Evolutionary conservation across 768 basidiomycete genomes (phyloP).

Genomic region (Mycena latifolia): DNA sequence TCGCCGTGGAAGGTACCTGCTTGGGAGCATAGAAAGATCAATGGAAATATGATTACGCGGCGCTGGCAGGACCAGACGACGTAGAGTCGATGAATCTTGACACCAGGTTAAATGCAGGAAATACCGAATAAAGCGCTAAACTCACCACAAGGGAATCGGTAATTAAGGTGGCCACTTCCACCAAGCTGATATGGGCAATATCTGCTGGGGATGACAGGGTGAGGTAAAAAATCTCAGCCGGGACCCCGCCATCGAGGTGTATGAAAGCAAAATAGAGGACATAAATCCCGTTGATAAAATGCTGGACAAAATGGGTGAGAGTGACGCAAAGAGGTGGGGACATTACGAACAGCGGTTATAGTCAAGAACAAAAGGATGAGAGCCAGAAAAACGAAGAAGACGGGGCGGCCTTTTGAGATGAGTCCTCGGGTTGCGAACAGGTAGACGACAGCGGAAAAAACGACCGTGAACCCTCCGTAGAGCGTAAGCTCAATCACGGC

Average conservation of each 20-base stretch:
- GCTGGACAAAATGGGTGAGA: background rate
- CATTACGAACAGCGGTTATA: slow-evolving; percentile 10
- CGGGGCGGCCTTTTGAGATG: slow-evolving; percentile 4
- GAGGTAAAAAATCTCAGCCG: background rate
- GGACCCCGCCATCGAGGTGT: background rate
- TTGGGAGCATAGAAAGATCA: too few species aligned
- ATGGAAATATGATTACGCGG: too few species aligned
- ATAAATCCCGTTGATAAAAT: background rate
- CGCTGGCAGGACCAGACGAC: background rate
- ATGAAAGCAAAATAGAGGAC: background rate
- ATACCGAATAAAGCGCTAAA: too few species aligned
- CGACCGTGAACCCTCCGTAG: background rate
- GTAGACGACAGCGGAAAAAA: background rate
- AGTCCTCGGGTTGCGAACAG: background rate
- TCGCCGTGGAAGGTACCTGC: too few species aligned
- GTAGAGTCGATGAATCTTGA: background rate
- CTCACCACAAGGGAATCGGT: slow-evolving; percentile 13
- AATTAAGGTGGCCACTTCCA: slow-evolving; percentile 9
- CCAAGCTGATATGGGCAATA: slow-evolving; percentile 1
- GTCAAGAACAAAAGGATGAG: slow-evolving; percentile 12
- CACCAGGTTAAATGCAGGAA: background rate
- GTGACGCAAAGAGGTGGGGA: background rate
- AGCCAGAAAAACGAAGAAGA: slow-evolving; percentile 12
- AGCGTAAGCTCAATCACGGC: background rate
- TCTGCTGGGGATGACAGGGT: background rate